A percentile compares a stretch with the other conserved stretches of the same genome.
Conservation (phyloP, 1,139 yeast genomes). For the Saccharomyces hybrid region DNA sequence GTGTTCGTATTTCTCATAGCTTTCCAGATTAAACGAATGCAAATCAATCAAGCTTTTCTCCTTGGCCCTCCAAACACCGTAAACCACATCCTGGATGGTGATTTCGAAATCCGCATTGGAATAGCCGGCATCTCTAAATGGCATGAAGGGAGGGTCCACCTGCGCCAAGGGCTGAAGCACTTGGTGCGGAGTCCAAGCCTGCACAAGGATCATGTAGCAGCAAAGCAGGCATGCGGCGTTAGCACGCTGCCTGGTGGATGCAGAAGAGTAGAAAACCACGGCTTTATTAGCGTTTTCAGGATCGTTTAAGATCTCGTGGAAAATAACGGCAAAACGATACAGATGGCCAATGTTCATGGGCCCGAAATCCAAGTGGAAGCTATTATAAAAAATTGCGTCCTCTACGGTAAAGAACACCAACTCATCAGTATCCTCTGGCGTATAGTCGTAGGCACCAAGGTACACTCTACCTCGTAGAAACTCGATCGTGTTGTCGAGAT, state of each 20-base stretch:
- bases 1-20: slow-evolving; percentile 85
- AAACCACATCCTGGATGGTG: slow-evolving; percentile 88
- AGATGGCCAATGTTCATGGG: slow-evolving; percentile 89
- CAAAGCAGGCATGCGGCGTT: slow-evolving; percentile 92
- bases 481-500: slow-evolving; percentile 32
- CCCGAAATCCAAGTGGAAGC: slow-evolving; percentile 93
- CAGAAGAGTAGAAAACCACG: slow-evolving; percentile 79
- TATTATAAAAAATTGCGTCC: slow-evolving; percentile 81
- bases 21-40: slow-evolving; percentile 83
- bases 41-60: slow-evolving; percentile 83
- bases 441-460: slow-evolving; percentile 77
- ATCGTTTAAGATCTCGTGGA: slow-evolving; percentile 85
- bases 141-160: slow-evolving; percentile 87
- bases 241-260: slow-evolving; percentile 74
- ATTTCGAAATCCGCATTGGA: slow-evolving; percentile 90
- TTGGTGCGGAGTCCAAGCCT: slow-evolving; percentile 97
- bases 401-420: slow-evolving; percentile 86
- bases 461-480: slow-evolving; percentile 63
- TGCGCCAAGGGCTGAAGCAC: slow-evolving; percentile 92
- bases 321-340: slow-evolving; percentile 87
- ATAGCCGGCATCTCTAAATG: slow-evolving; percentile 95
- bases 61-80: slow-evolving; percentile 98
- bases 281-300: slow-evolving; percentile 80
- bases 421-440: slow-evolving; percentile 70
- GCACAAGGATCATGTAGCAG: slow-evolving; percentile 90